Conservation (phyloP, 495 filamentous ascomycete species). For the Apiosordaria backusii region DNA sequence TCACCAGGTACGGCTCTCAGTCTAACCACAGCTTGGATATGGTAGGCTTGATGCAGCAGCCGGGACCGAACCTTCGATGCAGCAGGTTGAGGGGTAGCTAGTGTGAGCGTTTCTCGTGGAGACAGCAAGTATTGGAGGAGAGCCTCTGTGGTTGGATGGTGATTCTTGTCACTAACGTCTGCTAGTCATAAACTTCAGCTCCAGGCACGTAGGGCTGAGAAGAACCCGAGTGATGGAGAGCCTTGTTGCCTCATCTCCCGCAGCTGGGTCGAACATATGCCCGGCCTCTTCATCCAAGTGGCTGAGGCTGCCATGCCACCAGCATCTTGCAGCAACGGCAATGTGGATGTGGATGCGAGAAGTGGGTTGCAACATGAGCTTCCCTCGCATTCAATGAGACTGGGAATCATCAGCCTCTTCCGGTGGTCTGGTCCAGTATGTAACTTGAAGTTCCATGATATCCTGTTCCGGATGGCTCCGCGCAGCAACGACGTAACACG, state of each 20-base stretch:
- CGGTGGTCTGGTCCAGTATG: too few species aligned
- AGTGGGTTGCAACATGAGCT: background rate
- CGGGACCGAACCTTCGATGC: background rate
- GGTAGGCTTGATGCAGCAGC: too few species aligned
- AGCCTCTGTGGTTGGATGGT: background rate
- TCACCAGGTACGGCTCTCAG: background rate
- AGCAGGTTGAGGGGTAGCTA: background rate
- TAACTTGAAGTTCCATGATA: too few species aligned
- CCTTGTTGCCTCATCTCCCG: background rate
- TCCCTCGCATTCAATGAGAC: background rate
- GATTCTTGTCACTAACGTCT: background rate
- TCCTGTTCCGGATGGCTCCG: too few species aligned
- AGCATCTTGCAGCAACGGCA: constrained; percentile 2
- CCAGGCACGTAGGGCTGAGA: background rate
- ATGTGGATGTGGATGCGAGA: background rate
- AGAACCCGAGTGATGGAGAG: background rate
- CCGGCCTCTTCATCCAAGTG: background rate
- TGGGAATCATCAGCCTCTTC: background rate
- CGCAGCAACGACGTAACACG: background rate
- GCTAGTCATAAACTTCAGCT: background rate
- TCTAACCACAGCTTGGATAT: too few species aligned
- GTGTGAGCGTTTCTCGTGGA: background rate
- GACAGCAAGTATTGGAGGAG: background rate
- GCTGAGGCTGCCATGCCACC: background rate
- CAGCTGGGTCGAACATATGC: background rate